Evolutionary conservation across 768 basidiomycete species (phyloP), one percentile per base, ranked within the genome.

Genomic region (Boletus reticuloceps): DNA sequence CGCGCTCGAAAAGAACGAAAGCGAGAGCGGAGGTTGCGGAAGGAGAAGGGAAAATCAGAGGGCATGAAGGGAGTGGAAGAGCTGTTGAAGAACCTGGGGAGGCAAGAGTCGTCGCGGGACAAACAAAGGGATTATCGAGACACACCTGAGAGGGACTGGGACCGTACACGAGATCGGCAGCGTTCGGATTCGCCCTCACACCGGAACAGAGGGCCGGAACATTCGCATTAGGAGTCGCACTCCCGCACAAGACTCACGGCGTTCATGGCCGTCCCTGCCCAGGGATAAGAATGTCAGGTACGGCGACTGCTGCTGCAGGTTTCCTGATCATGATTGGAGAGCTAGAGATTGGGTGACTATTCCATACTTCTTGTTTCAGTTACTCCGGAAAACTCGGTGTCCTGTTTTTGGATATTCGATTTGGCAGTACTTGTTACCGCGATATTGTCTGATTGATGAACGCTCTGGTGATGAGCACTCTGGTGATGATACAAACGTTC

Each of bases 1-100:
- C 80, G 77, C 25, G 86, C 81, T 5, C 74, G 90, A 53, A 94
- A 89, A 70, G 89, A 85, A 43, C 79, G 81, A 55, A 94, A 85
- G 72, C 82, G 78, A 62, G 83, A 82, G 70, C 89, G 82, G 68
- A 91, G 81, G 65, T 74, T 74, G 45, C 77, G 75, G 59, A 86
- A 85, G 60, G 65, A 62, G 25, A 67, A 70, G 55, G 66, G 56
- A 29, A 86, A 84, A 62, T 87, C 86, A 17, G 82, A 80, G 13
- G 87, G 80, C 0, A 64, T 87, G 64, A 80, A 74, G 60, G 88
- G 79, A 17, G 88, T 89, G 6, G 85, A 91, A 66, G 79, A 79
- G n/a, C 63, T 91, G 51, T 69, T 91, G 57, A 81, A 69, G 58
- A 79, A 72, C 41, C 69, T 88, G 45, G 71, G 13, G 36, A 54